Evolutionary conservation across 768 basidiomycete genomes (phyloP), one percentile per base, ranked within the genome.

Genomic region (Amanita pallidorosea): DNA sequence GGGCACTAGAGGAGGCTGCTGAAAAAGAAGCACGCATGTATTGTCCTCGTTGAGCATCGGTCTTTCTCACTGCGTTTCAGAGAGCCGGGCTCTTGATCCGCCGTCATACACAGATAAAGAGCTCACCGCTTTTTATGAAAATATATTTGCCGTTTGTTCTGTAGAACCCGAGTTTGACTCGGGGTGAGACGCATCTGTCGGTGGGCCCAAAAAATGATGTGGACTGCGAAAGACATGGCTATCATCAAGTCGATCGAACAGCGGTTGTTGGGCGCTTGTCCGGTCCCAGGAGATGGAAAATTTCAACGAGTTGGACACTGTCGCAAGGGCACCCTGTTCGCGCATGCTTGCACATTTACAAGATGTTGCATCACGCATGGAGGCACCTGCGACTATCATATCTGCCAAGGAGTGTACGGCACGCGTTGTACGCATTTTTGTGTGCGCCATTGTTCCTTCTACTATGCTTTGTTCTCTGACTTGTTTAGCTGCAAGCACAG

Each of bases 381-480:
- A 67, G 51, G 56, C 58, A 40, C 54, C 54, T 45, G 47, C 76
- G 13, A 58, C 78, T 13, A 49, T 81, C 7, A 60, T 85, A n/a
- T 72, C 81, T 0, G 44, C 64, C 15, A 54, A 63, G 7, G 83
- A 88, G 60, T 80, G 76, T 65, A 65, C 73, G 38, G 74, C 77
- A 1, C 63, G n/a, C n/a, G n/a, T 85, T 5, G 64, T 85, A 2
- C 69, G 80, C 12, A 58, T n/a, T n/a, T 69, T 45, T 73, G 68
- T 38, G 79, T 82, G 57, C 54, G 77, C 66, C 18, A 33, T 33
- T 27, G 12, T 34, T 35, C 40, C 13, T 8, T 40, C 20, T 4
- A 5, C 7, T 45, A 38, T 34, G 4, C 20, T 42, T n/a, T 20
- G n/a, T 44, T 31, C n/a, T 43, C 59, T 7, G 57, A 51, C 31